These are phyloP conservation scores for Aspergillus fumigatiaffinis DNA, from an alignment of 2,329 filamentous ascomycete species.

Conservation along the genomic window DNA sequence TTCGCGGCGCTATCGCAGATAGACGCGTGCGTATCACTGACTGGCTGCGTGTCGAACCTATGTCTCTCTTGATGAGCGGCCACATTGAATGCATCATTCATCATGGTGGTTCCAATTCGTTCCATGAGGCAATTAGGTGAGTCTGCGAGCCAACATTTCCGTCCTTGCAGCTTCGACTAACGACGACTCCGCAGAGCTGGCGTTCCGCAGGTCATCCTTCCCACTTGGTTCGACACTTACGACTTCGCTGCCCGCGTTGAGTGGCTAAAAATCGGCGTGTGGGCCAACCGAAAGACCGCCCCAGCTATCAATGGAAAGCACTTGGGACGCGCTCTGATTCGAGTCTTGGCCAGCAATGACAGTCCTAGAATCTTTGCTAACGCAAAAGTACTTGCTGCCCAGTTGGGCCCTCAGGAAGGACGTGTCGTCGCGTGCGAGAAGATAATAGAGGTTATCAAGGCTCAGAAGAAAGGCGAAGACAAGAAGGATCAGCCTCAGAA, in stretches of 20 bases:
- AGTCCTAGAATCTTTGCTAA: slow-evolving; percentile 3
- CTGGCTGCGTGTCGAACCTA: slow-evolving; percentile 42
- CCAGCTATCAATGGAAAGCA: slow-evolving; percentile 27
- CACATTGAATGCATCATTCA: slow-evolving; percentile 41
- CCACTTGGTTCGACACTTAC: slow-evolving; percentile 46
- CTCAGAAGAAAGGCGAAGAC: neutral
- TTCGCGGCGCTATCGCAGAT: slow-evolving; percentile 21
- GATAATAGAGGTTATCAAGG: slow-evolving; percentile 5
- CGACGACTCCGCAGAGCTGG: slow-evolving; percentile 32
- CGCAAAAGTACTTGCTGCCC: slow-evolving; percentile 7
- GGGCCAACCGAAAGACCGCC: slow-evolving; percentile 33
- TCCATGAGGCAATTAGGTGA: slow-evolving; percentile 45
- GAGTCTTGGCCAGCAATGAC: slow-evolving; percentile 9
- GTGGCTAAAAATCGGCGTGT: slow-evolving; percentile 41
- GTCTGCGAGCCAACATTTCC: slow-evolving; percentile 6
- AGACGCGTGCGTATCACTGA: slow-evolving; percentile 36
- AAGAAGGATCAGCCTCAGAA: neutral
- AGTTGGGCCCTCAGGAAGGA: slow-evolving; percentile 12
- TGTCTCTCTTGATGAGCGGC: slow-evolving; percentile 31
- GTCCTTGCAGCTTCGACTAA: slow-evolving; percentile 1
- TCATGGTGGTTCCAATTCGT: slow-evolving; percentile 49
- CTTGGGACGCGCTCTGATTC: slow-evolving; percentile 23
- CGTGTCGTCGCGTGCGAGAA: slow-evolving; percentile 21
- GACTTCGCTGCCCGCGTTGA: slow-evolving; percentile 45
- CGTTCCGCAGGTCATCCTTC: slow-evolving; percentile 46